Evolutionary conservation across 306 rosid species (phyloP), one percentile per base, ranked within the genome.

Genomic region (Acacia acuminata): DNA sequence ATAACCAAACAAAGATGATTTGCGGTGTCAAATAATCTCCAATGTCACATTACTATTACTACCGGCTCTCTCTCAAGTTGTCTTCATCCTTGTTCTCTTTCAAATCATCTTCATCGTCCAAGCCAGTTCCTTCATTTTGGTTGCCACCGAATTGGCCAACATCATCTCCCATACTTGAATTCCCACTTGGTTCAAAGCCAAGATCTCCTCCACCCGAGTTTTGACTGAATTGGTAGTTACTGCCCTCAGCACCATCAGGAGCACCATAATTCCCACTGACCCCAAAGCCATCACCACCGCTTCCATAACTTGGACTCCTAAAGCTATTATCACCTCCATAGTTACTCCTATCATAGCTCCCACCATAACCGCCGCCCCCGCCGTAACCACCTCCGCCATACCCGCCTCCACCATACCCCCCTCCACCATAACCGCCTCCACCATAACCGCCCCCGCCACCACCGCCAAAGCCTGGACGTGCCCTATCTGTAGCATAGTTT

Each of bases 391-490:
- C 61, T 0, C 63, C 63, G 3, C 79, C 78, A 77, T 67, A 58
- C 0, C 51, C 24, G 0, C 81, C 55, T 2, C 75, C 74, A 1
- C 51, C 75, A 78, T 79, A 79, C 3, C 45, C n/a, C 3, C 55
- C 22, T 0, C 82, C 24, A 4, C 38, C 80, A 44, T 44, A 63
- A 30, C 60, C 16, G 1, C 81, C 53, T 0, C 74, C 73, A 0
- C 64, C 74, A 78, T 79, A 79, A 1, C 47, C 34, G 1, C 56
- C 22, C 32, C 32, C 32, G 45, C 63, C 17, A 0, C 82, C 76
- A 0, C 19, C 67, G 13, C 90, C 88, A 68, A 85, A 87, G 55
- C 88, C 88, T 76, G 90, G 87, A 6, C 88, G 90, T 11, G 87
- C 8, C 82, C 84, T 88, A 74, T 88, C 90, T 15, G 87, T 77